Evolutionary conservation across 2,329 filamentous ascomycete species (phyloP).

Genomic region (Ophiostoma australiae): DNA sequence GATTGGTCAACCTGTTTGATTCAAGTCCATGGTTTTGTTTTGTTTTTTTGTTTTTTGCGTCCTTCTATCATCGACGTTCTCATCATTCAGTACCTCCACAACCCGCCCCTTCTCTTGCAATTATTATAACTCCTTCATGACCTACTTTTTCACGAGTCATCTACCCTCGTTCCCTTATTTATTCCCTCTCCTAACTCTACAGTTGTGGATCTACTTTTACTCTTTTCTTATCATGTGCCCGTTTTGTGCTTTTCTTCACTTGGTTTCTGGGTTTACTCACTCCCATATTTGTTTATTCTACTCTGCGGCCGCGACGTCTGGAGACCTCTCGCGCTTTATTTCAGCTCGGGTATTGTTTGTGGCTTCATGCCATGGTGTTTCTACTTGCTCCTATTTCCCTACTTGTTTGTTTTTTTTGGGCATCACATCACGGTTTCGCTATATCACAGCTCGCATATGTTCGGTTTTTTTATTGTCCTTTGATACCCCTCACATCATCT

Average conservation of each 20-base stretch:
- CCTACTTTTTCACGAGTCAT: not conserved
- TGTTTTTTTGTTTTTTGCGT: not conserved
- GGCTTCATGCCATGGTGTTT: constrained; percentile 3
- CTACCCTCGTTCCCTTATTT: not conserved
- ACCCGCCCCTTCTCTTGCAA: not conserved
- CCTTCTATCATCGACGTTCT: not conserved
- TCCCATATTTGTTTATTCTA: not conserved
- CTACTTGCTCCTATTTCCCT: constrained; percentile 4
- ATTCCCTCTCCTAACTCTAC: not conserved
- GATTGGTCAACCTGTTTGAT: not conserved
- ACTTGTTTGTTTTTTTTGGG: constrained; percentile 15
- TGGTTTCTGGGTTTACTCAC: not conserved
- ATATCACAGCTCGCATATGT: not conserved
- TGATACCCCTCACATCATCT: constrained; percentile 27
- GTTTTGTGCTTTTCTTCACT: not conserved
- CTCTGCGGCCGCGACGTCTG: constrained; percentile 3
- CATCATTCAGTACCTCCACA: not conserved
- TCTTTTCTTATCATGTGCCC: not conserved
- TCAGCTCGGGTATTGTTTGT: not conserved
- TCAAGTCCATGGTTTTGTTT: not conserved
- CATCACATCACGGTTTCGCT: constrained; percentile 22
- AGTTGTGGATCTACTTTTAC: not conserved
- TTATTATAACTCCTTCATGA: not conserved
- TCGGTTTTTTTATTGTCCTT: constrained; percentile 2
- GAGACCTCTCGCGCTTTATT: not conserved